Percentiles rank a stretch among this genome's conserved stretches.
Evolutionary conservation across 2,329 filamentous ascomycete species (phyloP).

Genomic region (Fusarium acutatum): DNA sequence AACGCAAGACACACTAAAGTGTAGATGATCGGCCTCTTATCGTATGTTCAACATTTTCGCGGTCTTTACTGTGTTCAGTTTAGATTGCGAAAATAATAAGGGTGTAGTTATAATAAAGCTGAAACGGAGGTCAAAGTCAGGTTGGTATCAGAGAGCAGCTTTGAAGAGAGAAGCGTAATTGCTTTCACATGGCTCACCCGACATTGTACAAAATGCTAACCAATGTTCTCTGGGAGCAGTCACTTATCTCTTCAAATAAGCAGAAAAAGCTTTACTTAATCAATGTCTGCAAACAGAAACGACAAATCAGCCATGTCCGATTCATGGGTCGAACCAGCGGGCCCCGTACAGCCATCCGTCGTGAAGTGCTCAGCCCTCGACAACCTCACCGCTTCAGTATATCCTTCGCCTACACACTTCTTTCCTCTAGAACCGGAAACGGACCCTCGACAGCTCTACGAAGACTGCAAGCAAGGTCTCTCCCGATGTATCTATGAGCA

Average conservation of each 20-base stretch:
- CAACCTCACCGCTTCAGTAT: conserved; percentile 9
- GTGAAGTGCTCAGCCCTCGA: conserved; percentile 7
- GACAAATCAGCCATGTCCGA: background rate
- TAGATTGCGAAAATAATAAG: background rate
- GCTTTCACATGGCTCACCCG: background rate
- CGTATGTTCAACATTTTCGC: background rate
- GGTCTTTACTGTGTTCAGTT: background rate
- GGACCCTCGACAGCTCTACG: conserved; percentile 5
- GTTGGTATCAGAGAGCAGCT: background rate
- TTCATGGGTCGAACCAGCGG: conserved; percentile 12
- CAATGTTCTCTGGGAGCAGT: background rate
- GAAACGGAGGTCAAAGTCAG: background rate
- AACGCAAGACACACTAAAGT: background rate
- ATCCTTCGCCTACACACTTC: conserved; percentile 9
- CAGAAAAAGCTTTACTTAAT: background rate
- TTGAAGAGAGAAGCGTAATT: too few species aligned
- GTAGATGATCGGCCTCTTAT: background rate
- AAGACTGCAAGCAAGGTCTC: conserved; percentile 9
- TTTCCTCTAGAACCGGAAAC: background rate
- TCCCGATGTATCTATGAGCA: conserved; percentile 3
- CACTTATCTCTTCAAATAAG: background rate
- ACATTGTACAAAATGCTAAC: background rate
- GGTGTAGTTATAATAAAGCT: background rate
- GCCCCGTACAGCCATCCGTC: background rate
- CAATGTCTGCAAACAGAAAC: background rate